Percentiles rank a stretch among this genome's conserved stretches.
Conservation (phyloP, 257 asterid genomes). For the Nyctanthes arbortristis region DNA sequence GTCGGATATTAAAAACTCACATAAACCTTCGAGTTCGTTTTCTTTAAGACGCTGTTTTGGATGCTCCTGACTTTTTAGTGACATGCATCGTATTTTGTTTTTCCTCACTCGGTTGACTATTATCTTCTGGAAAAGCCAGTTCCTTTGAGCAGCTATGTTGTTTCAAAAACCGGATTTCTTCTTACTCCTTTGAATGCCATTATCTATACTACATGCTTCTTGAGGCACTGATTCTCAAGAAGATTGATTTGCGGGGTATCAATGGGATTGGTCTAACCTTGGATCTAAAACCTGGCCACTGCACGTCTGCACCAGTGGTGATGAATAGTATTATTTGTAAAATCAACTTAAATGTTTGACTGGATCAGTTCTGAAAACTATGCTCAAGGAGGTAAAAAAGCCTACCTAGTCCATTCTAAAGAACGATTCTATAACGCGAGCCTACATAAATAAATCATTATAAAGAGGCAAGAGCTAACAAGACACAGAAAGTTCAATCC, state of each 20-base stretch:
- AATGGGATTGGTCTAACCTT: background rate
- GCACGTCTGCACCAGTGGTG: too few relatives aligned
- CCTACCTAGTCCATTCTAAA: too few relatives aligned
- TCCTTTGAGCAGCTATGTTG: background rate
- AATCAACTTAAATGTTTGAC: too few relatives aligned
- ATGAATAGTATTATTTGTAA: too few relatives aligned
- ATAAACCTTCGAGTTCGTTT: constrained; percentile 24
- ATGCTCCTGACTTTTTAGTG: constrained; percentile 24
- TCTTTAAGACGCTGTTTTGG: constrained; percentile 49
- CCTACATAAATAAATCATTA: too few relatives aligned
- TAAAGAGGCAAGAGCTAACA: too few relatives aligned
- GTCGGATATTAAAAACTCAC: constrained; percentile 34
- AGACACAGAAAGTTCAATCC: too few relatives aligned
- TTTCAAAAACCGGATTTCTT: background rate
- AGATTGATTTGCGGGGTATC: background rate
- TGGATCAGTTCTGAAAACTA: too few relatives aligned
- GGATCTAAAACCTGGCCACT: too few relatives aligned
- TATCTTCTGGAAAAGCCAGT: background rate
- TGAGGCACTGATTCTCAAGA: background rate
- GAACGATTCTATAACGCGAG: too few relatives aligned
- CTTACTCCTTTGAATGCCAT: background rate
- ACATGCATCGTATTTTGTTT: background rate
- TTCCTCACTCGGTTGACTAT: background rate
- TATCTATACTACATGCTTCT: background rate
- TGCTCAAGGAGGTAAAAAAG: too few relatives aligned